A percentile compares a stretch with the other conserved stretches of the same genome.
These are phyloP conservation scores for Xylariaceae sp. DNA, from an alignment of 2,329 filamentous ascomycete species.

Conservation along the genomic window DNA sequence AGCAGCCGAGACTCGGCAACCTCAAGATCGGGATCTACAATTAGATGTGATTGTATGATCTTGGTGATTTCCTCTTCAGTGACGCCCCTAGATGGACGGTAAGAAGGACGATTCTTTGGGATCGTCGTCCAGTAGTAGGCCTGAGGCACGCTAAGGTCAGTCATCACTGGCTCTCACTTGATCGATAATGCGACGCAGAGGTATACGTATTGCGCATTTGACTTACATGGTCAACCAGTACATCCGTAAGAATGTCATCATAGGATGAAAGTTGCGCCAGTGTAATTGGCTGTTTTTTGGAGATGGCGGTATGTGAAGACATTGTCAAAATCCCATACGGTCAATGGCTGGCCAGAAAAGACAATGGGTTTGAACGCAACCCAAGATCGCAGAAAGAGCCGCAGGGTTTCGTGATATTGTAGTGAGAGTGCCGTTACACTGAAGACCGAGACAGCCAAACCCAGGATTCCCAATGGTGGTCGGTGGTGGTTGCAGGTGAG, in stretches of 20 bases:
- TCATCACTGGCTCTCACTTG: constrained; percentile 6
- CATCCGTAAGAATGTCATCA: constrained; percentile 93
- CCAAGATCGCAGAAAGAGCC: background rate
- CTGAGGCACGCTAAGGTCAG: constrained; percentile 42
- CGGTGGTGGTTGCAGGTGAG: background rate
- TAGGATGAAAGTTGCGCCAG: constrained; percentile 84
- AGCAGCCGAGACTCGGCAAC: constrained; percentile 69
- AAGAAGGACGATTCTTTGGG: constrained; percentile 86
- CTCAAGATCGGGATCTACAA: constrained; percentile 66
- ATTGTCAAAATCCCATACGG: constrained; percentile 24
- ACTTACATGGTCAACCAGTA: constrained; percentile 88
- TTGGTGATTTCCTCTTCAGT: constrained; percentile 57
- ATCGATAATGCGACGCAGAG: background rate
- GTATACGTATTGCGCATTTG: constrained; percentile 3
- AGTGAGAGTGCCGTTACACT: background rate
- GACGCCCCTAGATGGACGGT: constrained; percentile 76
- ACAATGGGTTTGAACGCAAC: background rate
- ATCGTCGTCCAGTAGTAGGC: constrained; percentile 95
- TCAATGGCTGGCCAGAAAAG: constrained; percentile 7
- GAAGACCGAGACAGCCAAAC: background rate
- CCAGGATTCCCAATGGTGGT: background rate
- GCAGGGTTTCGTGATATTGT: background rate
- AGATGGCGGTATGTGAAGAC: constrained; percentile 34
- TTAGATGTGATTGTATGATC: constrained; percentile 59
- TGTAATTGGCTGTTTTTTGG: constrained; percentile 69